Percentiles rank a stretch among this genome's conserved stretches.
Conservation (phyloP, 306 rosid species). For the Coriaria nepalensis region DNA sequence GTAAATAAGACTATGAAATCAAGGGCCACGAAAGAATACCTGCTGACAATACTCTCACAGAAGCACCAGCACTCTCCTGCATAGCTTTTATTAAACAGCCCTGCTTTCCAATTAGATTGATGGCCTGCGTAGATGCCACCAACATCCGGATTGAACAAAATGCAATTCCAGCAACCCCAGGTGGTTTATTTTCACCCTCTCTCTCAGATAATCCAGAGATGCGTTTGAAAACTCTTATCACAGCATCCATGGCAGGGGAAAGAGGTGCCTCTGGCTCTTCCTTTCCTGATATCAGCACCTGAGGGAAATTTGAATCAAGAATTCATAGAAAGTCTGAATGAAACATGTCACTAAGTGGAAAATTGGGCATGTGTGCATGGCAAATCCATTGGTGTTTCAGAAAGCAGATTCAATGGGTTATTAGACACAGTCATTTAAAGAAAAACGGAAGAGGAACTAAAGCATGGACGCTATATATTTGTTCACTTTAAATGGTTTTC, state of each 20-base stretch:
- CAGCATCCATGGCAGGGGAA: slow-evolving; percentile 98
- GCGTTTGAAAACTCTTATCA: slow-evolving; percentile 65
- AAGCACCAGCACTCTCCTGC: slow-evolving; percentile 68
- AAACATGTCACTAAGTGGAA: background rate
- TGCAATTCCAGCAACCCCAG: slow-evolving; percentile 36
- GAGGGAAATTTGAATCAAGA: slow-evolving; percentile 13
- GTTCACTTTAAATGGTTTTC: too few species aligned
- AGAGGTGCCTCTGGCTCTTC: slow-evolving; percentile 64
- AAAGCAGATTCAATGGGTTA: too few species aligned
- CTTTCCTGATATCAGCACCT: slow-evolving; percentile 89
- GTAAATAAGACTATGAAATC: background rate
- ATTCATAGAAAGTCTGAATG: background rate
- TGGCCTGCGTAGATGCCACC: slow-evolving; percentile 95
- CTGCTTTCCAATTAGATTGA: slow-evolving; percentile 91
- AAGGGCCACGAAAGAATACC: slow-evolving; percentile 35
- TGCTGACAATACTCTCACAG: slow-evolving; percentile 70
- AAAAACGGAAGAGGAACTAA: too few species aligned
- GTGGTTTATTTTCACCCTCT: slow-evolving; percentile 29
- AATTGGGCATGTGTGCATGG: too few species aligned
- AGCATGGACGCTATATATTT: too few species aligned
- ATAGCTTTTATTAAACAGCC: slow-evolving; percentile 85
- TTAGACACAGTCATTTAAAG: too few species aligned
- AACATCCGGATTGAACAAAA: slow-evolving; percentile 63
- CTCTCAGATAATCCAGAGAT: slow-evolving; percentile 62
- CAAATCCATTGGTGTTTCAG: too few species aligned